phyloP scores from a whole-genome alignment of 805 yeast genomes.

The Teunomyces tritomae region DNA sequence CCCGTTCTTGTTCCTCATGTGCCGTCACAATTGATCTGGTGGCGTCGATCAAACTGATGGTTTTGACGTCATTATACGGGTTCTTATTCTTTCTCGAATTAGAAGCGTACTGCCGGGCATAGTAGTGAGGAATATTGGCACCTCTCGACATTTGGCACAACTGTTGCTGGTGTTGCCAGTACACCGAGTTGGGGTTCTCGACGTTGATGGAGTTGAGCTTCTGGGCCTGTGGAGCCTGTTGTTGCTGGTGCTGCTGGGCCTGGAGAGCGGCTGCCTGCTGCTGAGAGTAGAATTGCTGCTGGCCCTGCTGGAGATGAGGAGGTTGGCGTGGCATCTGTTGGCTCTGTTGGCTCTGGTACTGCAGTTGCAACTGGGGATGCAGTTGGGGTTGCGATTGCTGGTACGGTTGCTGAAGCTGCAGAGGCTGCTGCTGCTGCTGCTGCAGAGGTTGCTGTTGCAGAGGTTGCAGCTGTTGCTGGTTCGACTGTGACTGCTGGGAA shows the following conservation, averaged over 20 bases:
- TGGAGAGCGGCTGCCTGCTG: slow-evolving; percentile 10
- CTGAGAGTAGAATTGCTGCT: slow-evolving; percentile 12
- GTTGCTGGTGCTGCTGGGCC: slow-evolving; percentile 12
- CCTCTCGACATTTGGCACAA: slow-evolving; percentile 66
- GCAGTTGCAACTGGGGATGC: slow-evolving; percentile 20
- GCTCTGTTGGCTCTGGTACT: slow-evolving; percentile 18
- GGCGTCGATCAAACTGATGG: slow-evolving; percentile 41
- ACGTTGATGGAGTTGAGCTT: slow-evolving; percentile 31
- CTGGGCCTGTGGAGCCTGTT: slow-evolving; percentile 18
- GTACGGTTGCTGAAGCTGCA: slow-evolving; percentile 19
- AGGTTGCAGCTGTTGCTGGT: slow-evolving; percentile 23
- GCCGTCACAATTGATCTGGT: slow-evolving; percentile 36
- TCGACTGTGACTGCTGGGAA: slow-evolving; percentile 24
- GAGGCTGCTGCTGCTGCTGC: slow-evolving; percentile 15
- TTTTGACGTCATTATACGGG: slow-evolving; percentile 35
- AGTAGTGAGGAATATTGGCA: slow-evolving; percentile 69
- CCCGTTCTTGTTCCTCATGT: slow-evolving; percentile 44
- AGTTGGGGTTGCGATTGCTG: slow-evolving; percentile 15
- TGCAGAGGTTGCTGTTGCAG: slow-evolving; percentile 24
- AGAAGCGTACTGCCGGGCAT: slow-evolving; percentile 80
- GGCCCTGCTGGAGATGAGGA: slow-evolving; percentile 19
- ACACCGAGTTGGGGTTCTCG: slow-evolving; percentile 43
- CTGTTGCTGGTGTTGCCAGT: slow-evolving; percentile 81
- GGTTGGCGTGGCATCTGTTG: slow-evolving; percentile 19
- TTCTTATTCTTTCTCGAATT: slow-evolving; percentile 50